These are phyloP conservation scores for Sporothrix brasiliensis DNA, from an alignment of 2,329 filamentous ascomycete species.

Conservation along the genomic window DNA sequence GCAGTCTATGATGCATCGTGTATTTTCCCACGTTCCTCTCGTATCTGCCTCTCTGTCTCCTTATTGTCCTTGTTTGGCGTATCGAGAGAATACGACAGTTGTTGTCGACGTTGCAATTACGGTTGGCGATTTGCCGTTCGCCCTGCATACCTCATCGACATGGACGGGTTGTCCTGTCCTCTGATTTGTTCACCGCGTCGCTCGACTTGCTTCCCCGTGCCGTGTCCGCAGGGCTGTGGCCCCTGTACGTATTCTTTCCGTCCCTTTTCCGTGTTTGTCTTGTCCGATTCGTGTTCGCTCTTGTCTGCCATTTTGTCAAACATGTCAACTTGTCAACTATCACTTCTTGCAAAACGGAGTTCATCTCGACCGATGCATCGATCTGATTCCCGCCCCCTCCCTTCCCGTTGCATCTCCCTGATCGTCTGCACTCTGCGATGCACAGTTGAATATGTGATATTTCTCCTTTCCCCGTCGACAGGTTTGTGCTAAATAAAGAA, in stretches of 20 bases:
- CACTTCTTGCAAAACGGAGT: not conserved
- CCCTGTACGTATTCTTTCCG: not conserved
- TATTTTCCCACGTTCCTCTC: not conserved
- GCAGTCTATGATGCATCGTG: not conserved
- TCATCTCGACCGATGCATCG: not conserved
- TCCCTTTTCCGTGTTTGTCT: not conserved
- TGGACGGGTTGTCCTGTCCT: not conserved
- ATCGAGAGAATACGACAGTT: not conserved
- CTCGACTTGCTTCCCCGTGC: constrained; percentile 4
- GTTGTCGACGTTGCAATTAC: not conserved
- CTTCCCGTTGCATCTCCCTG: not conserved
- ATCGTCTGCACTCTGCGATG: not conserved
- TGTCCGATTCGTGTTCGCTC: not conserved
- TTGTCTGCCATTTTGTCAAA: too few species aligned
- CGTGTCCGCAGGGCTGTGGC: constrained; percentile 12
- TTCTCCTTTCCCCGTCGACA: too few species aligned
- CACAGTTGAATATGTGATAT: not conserved
- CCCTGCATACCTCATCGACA: not conserved
- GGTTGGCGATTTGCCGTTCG: not conserved
- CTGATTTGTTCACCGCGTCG: constrained; percentile 1
- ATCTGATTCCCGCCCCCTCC: not conserved
- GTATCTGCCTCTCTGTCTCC: not conserved
- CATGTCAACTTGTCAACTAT: not conserved
- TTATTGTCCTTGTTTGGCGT: not conserved
- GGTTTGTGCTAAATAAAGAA: not conserved